Conservation (phyloP, 2,329 filamentous ascomycete species). For the Fusarium begoniae region DNA sequence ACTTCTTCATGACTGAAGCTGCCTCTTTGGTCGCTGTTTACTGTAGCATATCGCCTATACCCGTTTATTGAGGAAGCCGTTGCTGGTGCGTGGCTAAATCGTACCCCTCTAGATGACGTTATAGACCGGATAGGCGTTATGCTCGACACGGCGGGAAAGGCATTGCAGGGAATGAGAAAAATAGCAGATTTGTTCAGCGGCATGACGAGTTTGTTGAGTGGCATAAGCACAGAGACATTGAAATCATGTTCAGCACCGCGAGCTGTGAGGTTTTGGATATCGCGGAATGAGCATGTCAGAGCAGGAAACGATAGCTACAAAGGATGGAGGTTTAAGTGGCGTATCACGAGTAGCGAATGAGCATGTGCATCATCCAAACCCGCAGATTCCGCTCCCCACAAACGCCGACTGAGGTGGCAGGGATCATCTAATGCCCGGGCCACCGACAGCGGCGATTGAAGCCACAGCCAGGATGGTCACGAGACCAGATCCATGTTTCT, state of each 20-base stretch:
- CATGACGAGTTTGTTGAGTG: constrained; percentile 28
- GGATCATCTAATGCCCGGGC: constrained; percentile 20
- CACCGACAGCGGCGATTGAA: constrained; percentile 9
- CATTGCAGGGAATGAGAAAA: constrained; percentile 35
- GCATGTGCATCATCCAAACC: constrained; percentile 6
- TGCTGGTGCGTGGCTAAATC: constrained; percentile 8
- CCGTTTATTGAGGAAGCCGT: constrained; percentile 1
- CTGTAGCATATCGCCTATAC: constrained; percentile 36
- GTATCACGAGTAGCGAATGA: constrained; percentile 28
- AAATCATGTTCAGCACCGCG: constrained; percentile 31
- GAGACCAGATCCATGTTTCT: neutral
- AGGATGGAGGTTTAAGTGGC: constrained; percentile 1
- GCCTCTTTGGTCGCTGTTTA: constrained; percentile 17
- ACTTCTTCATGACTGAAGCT: constrained; percentile 12
- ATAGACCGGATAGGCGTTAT: constrained; percentile 24
- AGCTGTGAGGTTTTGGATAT: constrained; percentile 16
- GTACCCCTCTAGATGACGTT: constrained; percentile 36
- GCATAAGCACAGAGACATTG: constrained; percentile 13
- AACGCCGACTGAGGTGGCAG: neutral
- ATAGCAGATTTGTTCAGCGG: constrained; percentile 32
- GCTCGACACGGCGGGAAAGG: constrained; percentile 24
- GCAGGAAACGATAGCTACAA: constrained; percentile 22
- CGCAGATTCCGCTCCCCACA: constrained; percentile 15
- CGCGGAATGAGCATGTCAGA: constrained; percentile 39
- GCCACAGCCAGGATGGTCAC: constrained; percentile 10